phyloP scores from a whole-genome alignment of 73 alveolate genomes.

The Paramecium sexaurelia region DNA sequence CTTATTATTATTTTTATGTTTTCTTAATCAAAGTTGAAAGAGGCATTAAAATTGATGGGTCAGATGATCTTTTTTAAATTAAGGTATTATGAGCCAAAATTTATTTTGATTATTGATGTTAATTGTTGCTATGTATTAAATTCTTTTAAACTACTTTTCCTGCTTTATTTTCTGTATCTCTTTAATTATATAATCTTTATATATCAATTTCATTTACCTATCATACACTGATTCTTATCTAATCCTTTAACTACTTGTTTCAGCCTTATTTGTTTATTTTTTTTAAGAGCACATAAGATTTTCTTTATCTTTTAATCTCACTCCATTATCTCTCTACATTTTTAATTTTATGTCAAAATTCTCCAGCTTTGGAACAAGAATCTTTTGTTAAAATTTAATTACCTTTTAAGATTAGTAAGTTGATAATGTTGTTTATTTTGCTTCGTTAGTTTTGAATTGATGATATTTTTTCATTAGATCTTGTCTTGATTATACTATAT shows the following conservation, averaged over 20 bases:
- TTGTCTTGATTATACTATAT: neutral
- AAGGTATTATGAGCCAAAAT: neutral
- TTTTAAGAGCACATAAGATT: neutral
- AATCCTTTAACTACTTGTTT: neutral
- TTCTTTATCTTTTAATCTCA: neutral
- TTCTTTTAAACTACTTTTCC: neutral
- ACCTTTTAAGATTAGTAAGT: neutral
- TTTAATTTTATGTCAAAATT: neutral
- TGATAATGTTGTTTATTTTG: neutral
- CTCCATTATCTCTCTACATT: neutral
- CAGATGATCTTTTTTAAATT: neutral
- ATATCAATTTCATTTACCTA: neutral
- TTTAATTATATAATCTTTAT: constrained; percentile 8
- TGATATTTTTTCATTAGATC: constrained; percentile 13
- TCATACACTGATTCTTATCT: constrained; percentile 18
- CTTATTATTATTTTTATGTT: neutral
- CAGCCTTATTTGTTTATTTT: neutral
- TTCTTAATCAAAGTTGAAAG: neutral
- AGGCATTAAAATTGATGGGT: neutral
- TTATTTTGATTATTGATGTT: neutral
- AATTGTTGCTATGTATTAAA: neutral
- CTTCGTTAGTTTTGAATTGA: neutral
- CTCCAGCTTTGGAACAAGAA: neutral
- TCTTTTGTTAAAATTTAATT: neutral
- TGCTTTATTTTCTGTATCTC: neutral